Evolutionary conservation across 441 rosid species (phyloP), one percentile per base, ranked within the genome.

Genomic region (Pelargonium hybrid): DNA sequence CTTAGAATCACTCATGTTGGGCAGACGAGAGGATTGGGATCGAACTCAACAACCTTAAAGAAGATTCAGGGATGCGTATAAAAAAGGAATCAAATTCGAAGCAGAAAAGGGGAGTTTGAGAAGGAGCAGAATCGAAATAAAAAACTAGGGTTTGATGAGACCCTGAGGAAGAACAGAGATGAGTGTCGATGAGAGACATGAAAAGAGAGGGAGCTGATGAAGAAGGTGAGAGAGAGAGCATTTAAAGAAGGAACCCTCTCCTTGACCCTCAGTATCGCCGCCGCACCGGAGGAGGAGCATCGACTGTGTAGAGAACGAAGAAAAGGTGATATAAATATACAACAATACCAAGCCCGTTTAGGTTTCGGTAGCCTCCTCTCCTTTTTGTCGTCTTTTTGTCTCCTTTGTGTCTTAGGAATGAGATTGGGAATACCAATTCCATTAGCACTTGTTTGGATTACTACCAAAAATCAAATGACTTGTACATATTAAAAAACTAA

Each of bases 1-100:
- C 90, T 90, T 89, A 70, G 87, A 77, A 69, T 82, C 84, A 78
- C 79, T 90, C 98, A 92, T 92, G 79, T 63, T 77, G 79, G 56
- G 56, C 56, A n/a, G 56, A 2, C 18, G 56, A 50, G 5, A 14
- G 56, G 15, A 50, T 68, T 11, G 54, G n/a, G 77, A 47, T 4
- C 56, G 31, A 74, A 57, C 73, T 62, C 56, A 67, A 65, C 48
- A 77, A 65, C 7, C 69, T 34, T 48, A 31, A 62, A 20, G 57
- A 64, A 70, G 66, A 56, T 74, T 63, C 74, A 74, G 79, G 70
- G 78, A 75, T 47, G 78, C 48, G 67, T 74, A 81, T 69, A 71
- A 13, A 69, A 37, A 74, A 74, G 69, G 71, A 5, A 71, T 78
- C 74, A 68, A 75, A 67, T 48, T 31, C 20, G 65, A 47, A 66